These are phyloP conservation scores for Wallacemonas sp. DNA, from an alignment of 208 protist species.

Conservation along the genomic window DNA sequence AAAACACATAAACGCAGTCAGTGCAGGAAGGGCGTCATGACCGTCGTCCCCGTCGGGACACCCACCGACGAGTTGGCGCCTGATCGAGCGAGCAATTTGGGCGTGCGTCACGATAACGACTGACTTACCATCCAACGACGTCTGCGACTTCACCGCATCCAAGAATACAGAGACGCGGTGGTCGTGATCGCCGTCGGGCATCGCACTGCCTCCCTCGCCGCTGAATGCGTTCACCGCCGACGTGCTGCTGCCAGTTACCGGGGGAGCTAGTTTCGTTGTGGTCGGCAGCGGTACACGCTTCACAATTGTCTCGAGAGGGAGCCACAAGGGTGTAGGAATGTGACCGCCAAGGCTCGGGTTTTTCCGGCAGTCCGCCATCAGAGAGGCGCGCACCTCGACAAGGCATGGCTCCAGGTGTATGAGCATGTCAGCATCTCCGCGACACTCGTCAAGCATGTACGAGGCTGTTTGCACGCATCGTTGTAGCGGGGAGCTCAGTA, in stretches of 20 bases:
- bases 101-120: constrained; percentile 17
- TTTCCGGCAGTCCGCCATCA: background rate
- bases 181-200: background rate
- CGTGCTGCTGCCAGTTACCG: too few species aligned
- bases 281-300: too few species aligned
- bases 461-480: constrained; percentile 14
- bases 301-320: background rate
- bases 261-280: too few species aligned
- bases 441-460: background rate
- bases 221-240: too few species aligned
- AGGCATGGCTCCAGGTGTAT: constrained; percentile 10
- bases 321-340: background rate
- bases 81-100: background rate
- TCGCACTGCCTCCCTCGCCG: background rate
- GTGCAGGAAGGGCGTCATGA: background rate
- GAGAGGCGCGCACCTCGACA: constrained; percentile 3
- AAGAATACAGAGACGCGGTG: background rate
- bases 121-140: constrained; percentile 7
- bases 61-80: background rate
- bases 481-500: constrained; percentile 7
- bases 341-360: background rate
- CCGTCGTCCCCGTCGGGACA: too few species aligned
- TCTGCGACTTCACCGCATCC: background rate
- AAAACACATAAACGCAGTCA: background rate
- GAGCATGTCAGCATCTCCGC: background rate